Percentiles rank a stretch among this genome's conserved stretches.
Conservation (phyloP, 805 yeast genomes). For the Candida michaelii region DNA sequence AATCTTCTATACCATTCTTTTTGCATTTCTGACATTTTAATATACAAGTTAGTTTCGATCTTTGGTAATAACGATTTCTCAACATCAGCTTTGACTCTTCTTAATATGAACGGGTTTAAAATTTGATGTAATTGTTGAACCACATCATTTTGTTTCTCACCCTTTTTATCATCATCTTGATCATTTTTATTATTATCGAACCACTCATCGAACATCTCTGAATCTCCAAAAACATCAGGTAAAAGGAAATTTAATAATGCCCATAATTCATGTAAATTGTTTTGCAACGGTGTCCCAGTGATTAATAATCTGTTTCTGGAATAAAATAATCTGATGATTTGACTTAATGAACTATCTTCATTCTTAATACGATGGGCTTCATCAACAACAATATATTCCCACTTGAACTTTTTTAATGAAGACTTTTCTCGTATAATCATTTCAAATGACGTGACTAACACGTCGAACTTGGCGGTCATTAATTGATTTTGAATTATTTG, state of each 20-base stretch:
- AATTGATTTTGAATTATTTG: slow-evolving; percentile 58
- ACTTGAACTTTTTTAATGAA: slow-evolving; percentile 73
- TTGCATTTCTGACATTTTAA: slow-evolving; percentile 97
- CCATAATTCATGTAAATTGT: slow-evolving; percentile 95
- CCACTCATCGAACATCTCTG: slow-evolving; percentile 90
- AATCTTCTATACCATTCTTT: slow-evolving; percentile 85
- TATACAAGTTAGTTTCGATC: slow-evolving; percentile 83
- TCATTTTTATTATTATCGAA: slow-evolving; percentile 57
- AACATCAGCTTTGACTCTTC: slow-evolving; percentile 91
- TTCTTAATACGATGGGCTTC: slow-evolving; percentile 97
- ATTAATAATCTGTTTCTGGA: slow-evolving; percentile 82
- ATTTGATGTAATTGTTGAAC: slow-evolving; percentile 88
- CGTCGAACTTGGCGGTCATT: slow-evolving; percentile 80
- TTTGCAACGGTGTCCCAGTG: slow-evolving; percentile 96
- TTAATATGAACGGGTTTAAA: slow-evolving; percentile 78
- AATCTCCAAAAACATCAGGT: slow-evolving; percentile 94
- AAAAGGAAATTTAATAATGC: slow-evolving; percentile 84
- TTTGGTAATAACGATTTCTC: slow-evolving; percentile 89
- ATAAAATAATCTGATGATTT: slow-evolving; percentile 84
- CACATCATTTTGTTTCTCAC: slow-evolving; percentile 66
- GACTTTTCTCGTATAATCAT: slow-evolving; percentile 89
- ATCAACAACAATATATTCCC: slow-evolving; percentile 94
- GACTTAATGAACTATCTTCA: slow-evolving; percentile 88
- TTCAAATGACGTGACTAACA: slow-evolving; percentile 86
- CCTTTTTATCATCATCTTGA: slow-evolving; percentile 23